Percentiles rank a stretch among this genome's conserved stretches.
phyloP scores from a whole-genome alignment of 805 yeast species.

The Ogataea pini region DNA sequence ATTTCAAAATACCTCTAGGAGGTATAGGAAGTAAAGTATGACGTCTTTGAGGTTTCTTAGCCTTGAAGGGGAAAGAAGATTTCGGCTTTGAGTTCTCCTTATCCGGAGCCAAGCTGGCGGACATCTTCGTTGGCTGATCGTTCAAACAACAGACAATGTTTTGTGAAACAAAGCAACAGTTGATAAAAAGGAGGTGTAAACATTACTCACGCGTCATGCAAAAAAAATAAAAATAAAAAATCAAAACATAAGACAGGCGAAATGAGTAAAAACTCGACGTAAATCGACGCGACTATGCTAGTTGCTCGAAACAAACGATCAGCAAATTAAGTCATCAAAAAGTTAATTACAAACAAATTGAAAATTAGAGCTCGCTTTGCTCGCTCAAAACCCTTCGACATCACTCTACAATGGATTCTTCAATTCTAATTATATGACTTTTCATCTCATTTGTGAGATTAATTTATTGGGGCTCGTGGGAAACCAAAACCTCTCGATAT shows the following conservation, averaged over 20 bases:
- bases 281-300: conserved; percentile 2
- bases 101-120: conserved; percentile 3
- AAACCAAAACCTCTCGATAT: too few relatives aligned
- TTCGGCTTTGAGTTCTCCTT: conserved; percentile 17
- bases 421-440: too few relatives aligned
- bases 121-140: conserved; percentile 2
- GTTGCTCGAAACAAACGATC: too few relatives aligned
- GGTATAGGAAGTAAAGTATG: conserved; percentile 38
- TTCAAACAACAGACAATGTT: too few relatives aligned
- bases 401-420: too few relatives aligned
- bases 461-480: too few relatives aligned
- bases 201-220: conserved; percentile 3
- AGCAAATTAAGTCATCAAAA: too few relatives aligned
- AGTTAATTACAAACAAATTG: too few relatives aligned
- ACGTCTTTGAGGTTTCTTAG: conserved; percentile 28
- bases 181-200: background rate
- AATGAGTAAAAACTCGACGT: conserved; percentile 3
- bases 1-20: conserved; percentile 41
- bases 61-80: conserved; percentile 12
- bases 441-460: too few relatives aligned
- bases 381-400: too few relatives aligned
- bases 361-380: too few relatives aligned
- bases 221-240: background rate
- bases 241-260: background rate
- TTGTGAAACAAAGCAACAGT: background rate